These are phyloP conservation scores for Corylus avellana DNA, from an alignment of 306 rosid genomes.

Conservation along the genomic window DNA sequence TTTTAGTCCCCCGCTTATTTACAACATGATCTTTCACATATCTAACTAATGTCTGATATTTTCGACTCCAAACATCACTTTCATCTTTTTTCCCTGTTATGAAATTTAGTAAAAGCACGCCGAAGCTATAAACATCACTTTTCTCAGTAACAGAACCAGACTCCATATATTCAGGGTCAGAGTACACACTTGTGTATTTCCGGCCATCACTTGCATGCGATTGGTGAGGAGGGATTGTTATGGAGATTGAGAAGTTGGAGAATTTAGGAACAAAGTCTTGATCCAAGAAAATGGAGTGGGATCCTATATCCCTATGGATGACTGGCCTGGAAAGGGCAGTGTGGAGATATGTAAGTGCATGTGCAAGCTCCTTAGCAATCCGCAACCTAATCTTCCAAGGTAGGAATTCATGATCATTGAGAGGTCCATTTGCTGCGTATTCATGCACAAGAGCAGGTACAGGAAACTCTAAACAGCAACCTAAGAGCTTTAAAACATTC, in stretches of 20 bases:
- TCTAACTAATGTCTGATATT: too few relatives aligned
- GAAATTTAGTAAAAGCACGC: neutral
- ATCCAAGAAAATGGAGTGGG: neutral
- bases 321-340: too few relatives aligned
- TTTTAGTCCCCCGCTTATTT: neutral
- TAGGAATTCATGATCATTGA: too few relatives aligned
- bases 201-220: neutral
- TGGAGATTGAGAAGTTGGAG: neutral
- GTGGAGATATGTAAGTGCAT: too few relatives aligned
- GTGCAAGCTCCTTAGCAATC: too few relatives aligned
- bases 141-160: neutral
- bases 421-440: too few relatives aligned
- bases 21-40: neutral
- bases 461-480: neutral
- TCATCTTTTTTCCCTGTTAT: too few relatives aligned
- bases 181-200: too few relatives aligned
- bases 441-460: too few relatives aligned
- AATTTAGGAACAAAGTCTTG: conserved; percentile 5
- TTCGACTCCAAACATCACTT: too few relatives aligned
- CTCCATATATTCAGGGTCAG: neutral
- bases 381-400: too few relatives aligned
- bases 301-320: too few relatives aligned
- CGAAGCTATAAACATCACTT: conserved; percentile 6
- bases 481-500: neutral
- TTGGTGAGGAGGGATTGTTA: neutral